Percentiles rank a stretch among this genome's conserved stretches.
Evolutionary conservation across 306 rosid genomes (phyloP).

Genomic region (Dalbergia cultrata): DNA sequence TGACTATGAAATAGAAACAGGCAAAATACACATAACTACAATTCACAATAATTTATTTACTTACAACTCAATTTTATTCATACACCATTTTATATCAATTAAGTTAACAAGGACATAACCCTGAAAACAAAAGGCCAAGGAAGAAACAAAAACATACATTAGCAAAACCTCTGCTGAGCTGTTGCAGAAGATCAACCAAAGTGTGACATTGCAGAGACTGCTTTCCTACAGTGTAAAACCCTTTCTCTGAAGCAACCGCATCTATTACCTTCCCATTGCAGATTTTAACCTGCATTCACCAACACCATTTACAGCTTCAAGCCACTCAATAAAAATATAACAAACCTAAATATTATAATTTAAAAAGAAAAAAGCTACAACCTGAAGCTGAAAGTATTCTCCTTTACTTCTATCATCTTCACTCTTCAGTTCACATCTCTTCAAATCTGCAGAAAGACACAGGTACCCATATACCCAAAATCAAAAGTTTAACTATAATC

Average conservation of each 20-base stretch:
- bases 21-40: background rate
- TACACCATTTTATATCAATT: background rate
- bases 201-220: conserved; percentile 77
- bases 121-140: background rate
- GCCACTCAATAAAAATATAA: background rate
- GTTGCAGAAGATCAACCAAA: conserved; percentile 93
- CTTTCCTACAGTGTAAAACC: conserved; percentile 82
- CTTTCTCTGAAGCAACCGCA: conserved; percentile 86
- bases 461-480: conserved; percentile 13
- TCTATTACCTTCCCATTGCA: conserved; percentile 89
- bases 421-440: conserved; percentile 65
- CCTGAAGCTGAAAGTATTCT: conserved; percentile 84
- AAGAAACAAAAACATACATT: conserved; percentile 60
- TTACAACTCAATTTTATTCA: background rate
- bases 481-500: conserved; percentile 25
- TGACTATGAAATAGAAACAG: background rate
- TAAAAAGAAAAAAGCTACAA: conserved; percentile 15
- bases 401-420: conserved; percentile 60
- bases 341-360: background rate
- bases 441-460: conserved; percentile 58
- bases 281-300: conserved; percentile 75
- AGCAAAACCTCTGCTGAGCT: conserved; percentile 89
- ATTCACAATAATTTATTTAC: background rate
- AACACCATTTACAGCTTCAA: conserved; percentile 34
- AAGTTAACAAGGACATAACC: background rate